Percentiles rank a stretch among this genome's conserved stretches.
These are phyloP conservation scores for Eutrema yunnanense DNA, from an alignment of 345 rosid genomes.

Conservation along the genomic window DNA sequence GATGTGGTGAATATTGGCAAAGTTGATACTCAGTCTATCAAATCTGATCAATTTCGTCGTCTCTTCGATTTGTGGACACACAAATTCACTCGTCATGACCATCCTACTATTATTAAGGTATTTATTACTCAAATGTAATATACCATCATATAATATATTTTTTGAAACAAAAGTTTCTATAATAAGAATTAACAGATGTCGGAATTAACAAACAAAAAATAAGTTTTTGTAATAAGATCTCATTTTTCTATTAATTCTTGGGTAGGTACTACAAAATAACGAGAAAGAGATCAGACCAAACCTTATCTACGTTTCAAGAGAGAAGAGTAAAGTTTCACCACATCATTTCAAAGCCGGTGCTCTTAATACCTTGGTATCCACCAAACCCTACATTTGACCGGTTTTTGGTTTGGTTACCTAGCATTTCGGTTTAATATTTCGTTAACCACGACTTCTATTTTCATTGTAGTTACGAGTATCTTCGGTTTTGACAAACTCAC, in stretches of 20 bases:
- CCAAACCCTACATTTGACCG: neutral
- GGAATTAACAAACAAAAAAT: neutral
- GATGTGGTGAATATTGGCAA: constrained; percentile 39
- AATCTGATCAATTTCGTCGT: no score
- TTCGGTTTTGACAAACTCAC: constrained; percentile 53
- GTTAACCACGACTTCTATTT: no score
- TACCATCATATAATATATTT: no score
- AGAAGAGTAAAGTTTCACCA: no score
- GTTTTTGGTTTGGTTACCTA: neutral
- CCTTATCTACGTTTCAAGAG: no score
- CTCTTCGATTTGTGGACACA: constrained; percentile 33
- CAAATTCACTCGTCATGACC: constrained; percentile 46
- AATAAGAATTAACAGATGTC: no score
- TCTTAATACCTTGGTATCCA: constrained; percentile 50
- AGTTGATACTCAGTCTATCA: neutral
- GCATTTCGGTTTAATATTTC: neutral
- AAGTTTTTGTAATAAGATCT: neutral
- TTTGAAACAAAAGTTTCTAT: no score
- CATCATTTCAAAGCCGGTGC: constrained; percentile 67
- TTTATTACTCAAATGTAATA: neutral
- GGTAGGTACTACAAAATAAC: constrained; percentile 39
- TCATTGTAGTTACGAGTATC: constrained; percentile 62
- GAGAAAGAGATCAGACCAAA: constrained; percentile 44
- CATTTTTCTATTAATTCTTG: neutral
- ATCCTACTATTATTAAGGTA: constrained; percentile 67